Evolutionary conservation across 2,329 filamentous ascomycete genomes (phyloP).

Genomic region (Talaromyces islandicus): DNA sequence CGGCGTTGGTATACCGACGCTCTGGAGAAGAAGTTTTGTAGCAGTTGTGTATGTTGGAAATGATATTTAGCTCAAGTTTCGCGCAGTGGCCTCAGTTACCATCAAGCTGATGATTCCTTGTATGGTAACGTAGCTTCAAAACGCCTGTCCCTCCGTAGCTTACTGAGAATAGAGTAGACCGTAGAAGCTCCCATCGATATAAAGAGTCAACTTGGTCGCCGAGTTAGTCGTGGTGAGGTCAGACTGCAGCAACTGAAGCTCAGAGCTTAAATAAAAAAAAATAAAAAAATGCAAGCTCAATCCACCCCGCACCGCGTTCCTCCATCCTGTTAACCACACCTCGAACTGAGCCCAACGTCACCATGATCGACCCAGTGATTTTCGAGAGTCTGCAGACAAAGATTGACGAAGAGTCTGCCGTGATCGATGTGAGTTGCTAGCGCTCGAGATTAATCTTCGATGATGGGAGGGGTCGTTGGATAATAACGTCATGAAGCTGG

Average conservation of each 20-base stretch:
- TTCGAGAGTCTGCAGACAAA: conserved; percentile 83
- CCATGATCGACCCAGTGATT: conserved; percentile 71
- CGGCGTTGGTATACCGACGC: conserved; percentile 45
- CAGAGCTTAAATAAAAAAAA: neutral
- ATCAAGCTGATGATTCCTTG: no score
- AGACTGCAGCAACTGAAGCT: neutral
- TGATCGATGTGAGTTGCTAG: conserved; percentile 59
- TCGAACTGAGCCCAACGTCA: conserved; percentile 18
- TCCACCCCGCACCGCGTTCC: neutral
- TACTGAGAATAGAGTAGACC: neutral
- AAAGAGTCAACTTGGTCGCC: neutral
- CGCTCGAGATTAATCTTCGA: neutral
- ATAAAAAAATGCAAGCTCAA: neutral
- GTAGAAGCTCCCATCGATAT: neutral
- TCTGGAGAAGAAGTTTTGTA: conserved; percentile 51
- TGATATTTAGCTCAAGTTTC: no score
- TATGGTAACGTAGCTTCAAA: no score
- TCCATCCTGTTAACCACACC: neutral
- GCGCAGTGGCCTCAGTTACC: no score
- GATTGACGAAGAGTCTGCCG: conserved; percentile 77
- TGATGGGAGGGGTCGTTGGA: neutral
- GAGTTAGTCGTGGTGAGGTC: neutral
- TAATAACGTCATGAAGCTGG: conserved; percentile 8
- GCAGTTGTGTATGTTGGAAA: no score
- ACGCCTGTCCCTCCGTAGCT: no score